These are phyloP conservation scores for Xylaria telfairii DNA, from an alignment of 495 filamentous ascomycete genomes.

Conservation along the genomic window DNA sequence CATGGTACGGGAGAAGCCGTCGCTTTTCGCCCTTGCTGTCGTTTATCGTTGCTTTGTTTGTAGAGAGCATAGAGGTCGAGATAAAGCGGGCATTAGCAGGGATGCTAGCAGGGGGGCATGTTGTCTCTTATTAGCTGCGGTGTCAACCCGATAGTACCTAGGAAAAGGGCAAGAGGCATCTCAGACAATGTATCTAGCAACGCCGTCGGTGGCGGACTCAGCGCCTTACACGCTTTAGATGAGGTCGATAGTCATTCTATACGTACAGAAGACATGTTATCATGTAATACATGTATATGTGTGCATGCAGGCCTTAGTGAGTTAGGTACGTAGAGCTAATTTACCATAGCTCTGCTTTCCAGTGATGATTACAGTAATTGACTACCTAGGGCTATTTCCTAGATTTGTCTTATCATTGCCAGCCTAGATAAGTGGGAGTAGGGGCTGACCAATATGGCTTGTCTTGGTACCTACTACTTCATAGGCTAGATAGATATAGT, in stretches of 20 bases:
- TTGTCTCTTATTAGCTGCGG: not conserved
- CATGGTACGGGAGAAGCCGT: slow-evolving; percentile 8
- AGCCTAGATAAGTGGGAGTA: not conserved
- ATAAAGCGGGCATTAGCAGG: not conserved
- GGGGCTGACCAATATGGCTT: not conserved
- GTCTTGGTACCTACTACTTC: not conserved
- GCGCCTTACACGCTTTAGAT: not conserved
- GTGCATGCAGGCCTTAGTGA: not conserved
- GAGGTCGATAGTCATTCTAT: slow-evolving; percentile 4
- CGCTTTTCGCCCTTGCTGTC: not conserved
- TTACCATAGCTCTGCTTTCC: slow-evolving; percentile 10
- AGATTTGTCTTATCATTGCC: too few relatives aligned
- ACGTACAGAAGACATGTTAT: not conserved
- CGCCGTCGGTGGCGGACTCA: not conserved
- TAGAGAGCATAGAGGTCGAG: slow-evolving; percentile 6
- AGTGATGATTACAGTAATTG: not conserved
- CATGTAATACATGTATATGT: too few relatives aligned
- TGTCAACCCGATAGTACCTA: not conserved
- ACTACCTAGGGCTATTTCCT: not conserved
- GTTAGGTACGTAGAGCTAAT: not conserved
- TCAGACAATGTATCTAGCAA: slow-evolving; percentile 12
- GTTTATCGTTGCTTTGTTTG: slow-evolving; percentile 14
- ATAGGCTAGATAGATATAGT: too few relatives aligned
- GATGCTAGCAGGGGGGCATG: not conserved
- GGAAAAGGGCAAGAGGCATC: not conserved